Percentiles rank a stretch among this genome's conserved stretches.
These are phyloP conservation scores for Podila clonocystis DNA, from an alignment of 192 early-diverging fungal species.

Conservation along the genomic window DNA sequence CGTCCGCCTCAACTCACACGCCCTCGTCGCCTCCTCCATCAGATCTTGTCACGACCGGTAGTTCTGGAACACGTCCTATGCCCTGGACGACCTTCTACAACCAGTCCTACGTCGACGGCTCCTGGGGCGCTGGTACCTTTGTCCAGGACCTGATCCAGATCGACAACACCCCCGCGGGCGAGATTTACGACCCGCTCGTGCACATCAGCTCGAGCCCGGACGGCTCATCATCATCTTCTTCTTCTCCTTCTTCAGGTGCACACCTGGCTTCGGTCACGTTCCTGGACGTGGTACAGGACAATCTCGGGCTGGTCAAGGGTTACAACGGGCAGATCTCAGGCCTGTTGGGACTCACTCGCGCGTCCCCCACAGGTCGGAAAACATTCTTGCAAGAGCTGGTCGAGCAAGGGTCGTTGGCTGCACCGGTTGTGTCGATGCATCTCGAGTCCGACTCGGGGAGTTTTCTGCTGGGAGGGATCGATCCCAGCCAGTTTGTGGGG, in stretches of 20 bases:
- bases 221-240: too few relatives aligned
- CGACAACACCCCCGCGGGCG: conserved; percentile 9
- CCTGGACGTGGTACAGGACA: conserved; percentile 31
- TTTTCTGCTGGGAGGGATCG: conserved; percentile 26
- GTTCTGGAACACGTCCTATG: background rate
- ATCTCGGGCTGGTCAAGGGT: conserved; percentile 14
- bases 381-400: conserved; percentile 32
- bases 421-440: conserved; percentile 24
- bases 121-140: conserved; percentile 40
- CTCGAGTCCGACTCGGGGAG: conserved; percentile 11
- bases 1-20: too few relatives aligned
- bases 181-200: background rate
- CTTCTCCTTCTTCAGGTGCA: background rate
- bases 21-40: too few relatives aligned
- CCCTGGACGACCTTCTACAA: conserved; percentile 12
- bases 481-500: conserved; percentile 15
- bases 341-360: conserved; percentile 18
- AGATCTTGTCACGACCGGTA: too few relatives aligned
- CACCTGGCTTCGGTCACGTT: conserved; percentile 18
- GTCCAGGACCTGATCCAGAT: conserved; percentile 32
- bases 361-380: conserved; percentile 25
- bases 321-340: conserved; percentile 33
- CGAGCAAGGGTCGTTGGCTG: conserved; percentile 15
- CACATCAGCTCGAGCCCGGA: background rate
- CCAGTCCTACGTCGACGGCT: conserved; percentile 32